These are phyloP conservation scores for Tuber borchii DNA, from an alignment of 495 filamentous ascomycete genomes.

Conservation along the genomic window DNA sequence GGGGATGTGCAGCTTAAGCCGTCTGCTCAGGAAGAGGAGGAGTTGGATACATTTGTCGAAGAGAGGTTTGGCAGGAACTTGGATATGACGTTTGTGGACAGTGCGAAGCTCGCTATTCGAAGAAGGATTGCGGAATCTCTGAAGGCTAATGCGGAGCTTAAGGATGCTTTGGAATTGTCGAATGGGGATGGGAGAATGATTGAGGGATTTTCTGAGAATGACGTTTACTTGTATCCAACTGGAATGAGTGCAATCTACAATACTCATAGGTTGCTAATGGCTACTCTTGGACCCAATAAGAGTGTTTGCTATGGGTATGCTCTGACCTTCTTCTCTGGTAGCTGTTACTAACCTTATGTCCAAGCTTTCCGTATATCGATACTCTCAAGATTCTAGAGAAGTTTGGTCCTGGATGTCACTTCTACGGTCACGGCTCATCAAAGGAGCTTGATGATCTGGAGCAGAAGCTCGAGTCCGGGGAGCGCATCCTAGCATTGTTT, in stretches of 20 bases:
- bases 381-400: conserved; percentile 92
- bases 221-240: conserved; percentile 78
- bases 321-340: background rate
- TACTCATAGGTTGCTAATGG: conserved; percentile 64
- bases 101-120: conserved; percentile 79
- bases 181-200: conserved; percentile 47
- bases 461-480: conserved; percentile 59
- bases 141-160: conserved; percentile 44
- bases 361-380: conserved; percentile 86
- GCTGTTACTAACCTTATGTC: conserved; percentile 44
- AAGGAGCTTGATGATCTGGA: conserved; percentile 86
- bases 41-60: conserved; percentile 61
- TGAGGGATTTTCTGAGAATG: conserved; percentile 70
- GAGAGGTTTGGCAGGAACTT: conserved; percentile 92
- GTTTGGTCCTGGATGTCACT: conserved; percentile 83
- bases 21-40: conserved; percentile 46
- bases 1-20: conserved; percentile 5
- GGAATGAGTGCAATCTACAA: conserved; percentile 96
- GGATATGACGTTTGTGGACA: conserved; percentile 63
- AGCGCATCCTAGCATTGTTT: conserved; percentile 77
- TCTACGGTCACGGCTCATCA: conserved; percentile 78
- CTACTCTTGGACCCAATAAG: conserved; percentile 52
- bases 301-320: conserved; percentile 63
- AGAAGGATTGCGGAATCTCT: conserved; percentile 83
- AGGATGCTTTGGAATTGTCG: conserved; percentile 51